phyloP scores from a whole-genome alignment of 78 protist species.

The Anaeramoeba flamelloides region DNA sequence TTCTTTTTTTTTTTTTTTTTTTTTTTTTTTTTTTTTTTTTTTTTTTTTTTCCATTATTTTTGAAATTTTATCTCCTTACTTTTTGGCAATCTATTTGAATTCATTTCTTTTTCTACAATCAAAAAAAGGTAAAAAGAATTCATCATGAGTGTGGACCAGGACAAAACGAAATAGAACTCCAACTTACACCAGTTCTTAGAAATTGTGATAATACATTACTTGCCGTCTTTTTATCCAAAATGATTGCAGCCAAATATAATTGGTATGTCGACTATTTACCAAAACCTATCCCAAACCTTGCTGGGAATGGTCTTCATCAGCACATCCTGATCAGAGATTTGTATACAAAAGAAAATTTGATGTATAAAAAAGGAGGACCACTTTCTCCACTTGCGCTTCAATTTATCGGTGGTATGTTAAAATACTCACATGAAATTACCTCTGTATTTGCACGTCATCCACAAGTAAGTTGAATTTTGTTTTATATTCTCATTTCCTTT shows the following conservation, averaged over 20 bases:
- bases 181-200: not conserved
- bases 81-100: too few species aligned
- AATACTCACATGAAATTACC: slow-evolving; percentile 14
- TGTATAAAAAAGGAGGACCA: not conserved
- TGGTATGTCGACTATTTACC: not conserved
- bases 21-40: too few species aligned
- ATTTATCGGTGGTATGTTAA: slow-evolving; percentile 23
- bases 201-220: not conserved
- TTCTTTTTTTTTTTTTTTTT: too few species aligned
- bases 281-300: slow-evolving; percentile 12
- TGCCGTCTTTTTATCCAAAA: not conserved
- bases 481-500: slow-evolving; percentile 5
- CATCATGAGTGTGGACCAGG: slow-evolving; percentile 24
- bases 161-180: slow-evolving; percentile 23
- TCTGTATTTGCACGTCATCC: slow-evolving; percentile 6
- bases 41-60: too few species aligned
- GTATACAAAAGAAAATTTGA: slow-evolving; percentile 4
- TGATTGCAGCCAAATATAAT: slow-evolving; percentile 8
- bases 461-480: not conserved
- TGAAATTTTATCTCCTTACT: too few species aligned
- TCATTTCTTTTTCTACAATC: too few species aligned
- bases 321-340: slow-evolving; percentile 10
- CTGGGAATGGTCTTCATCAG: slow-evolving; percentile 28
- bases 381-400: not conserved
- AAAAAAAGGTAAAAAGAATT: not conserved